These are phyloP conservation scores for Thelonectria blattea DNA, from an alignment of 2,329 filamentous ascomycete genomes.

Conservation along the genomic window DNA sequence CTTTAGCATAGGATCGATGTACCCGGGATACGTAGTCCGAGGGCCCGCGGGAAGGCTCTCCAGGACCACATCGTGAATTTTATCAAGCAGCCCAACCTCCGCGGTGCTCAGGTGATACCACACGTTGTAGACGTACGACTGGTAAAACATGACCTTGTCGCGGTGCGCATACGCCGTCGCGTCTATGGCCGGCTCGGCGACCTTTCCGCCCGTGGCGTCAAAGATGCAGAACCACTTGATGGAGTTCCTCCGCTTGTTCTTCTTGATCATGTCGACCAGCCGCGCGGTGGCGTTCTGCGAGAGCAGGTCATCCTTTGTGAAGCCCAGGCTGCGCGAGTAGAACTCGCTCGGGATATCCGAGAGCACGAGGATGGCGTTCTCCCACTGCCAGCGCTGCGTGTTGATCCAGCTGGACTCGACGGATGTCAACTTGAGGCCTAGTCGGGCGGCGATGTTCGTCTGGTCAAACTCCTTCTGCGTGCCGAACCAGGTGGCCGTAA, in stretches of 20 bases:
- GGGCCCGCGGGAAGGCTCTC: background rate
- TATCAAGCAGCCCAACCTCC: background rate
- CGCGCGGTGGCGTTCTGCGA: background rate
- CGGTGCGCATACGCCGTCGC: constrained; percentile 62
- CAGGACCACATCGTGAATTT: background rate
- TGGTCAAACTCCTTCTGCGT: background rate
- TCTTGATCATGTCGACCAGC: background rate
- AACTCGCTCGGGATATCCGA: background rate
- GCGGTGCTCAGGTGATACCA: background rate
- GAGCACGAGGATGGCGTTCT: background rate
- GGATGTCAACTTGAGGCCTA: background rate
- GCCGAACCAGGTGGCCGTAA: background rate
- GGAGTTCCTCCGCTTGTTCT: background rate
- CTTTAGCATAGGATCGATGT: background rate
- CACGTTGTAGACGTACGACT: constrained; percentile 51
- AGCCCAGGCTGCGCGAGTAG: constrained; percentile 2
- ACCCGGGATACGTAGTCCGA: background rate
- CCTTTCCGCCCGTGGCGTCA: constrained; percentile 59
- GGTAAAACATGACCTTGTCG: constrained; percentile 62
- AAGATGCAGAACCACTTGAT: constrained; percentile 34
- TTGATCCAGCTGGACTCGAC: background rate
- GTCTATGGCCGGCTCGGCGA: constrained; percentile 55
- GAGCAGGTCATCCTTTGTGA: background rate
- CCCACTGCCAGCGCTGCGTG: no score
- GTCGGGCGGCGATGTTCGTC: background rate